Conservation (phyloP, 2,329 filamentous ascomycete genomes). For the Ceratocystis diversiconidia region DNA sequence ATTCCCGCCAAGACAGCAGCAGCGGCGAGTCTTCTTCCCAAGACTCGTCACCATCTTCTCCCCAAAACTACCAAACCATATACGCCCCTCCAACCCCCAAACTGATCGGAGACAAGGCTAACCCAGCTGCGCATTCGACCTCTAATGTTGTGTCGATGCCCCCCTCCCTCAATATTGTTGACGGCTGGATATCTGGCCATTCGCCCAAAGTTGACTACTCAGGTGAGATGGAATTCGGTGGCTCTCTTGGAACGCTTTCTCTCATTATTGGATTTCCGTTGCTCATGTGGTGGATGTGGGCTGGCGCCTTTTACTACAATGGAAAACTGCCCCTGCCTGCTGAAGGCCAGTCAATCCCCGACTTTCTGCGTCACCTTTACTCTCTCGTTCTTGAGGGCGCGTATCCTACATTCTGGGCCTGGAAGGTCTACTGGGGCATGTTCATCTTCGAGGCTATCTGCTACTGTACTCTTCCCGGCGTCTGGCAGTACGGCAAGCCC, state of each 20-base stretch:
- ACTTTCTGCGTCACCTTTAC: constrained; percentile 60
- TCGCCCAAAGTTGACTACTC: constrained; percentile 51
- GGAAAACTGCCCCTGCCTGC: constrained; percentile 60
- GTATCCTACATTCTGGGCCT: constrained; percentile 68
- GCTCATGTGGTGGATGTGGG: constrained; percentile 99
- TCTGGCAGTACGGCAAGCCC: constrained; percentile 78
- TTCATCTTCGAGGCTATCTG: constrained; percentile 70
- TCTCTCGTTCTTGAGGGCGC: constrained; percentile 68
- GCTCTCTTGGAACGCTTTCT: constrained; percentile 58
- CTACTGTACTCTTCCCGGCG: constrained; percentile 76
- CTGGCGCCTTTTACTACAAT: constrained; percentile 83
- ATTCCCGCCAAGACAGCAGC: neutral
- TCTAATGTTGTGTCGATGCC: constrained; percentile 22
- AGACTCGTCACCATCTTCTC: neutral
- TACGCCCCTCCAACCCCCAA: constrained; percentile 15
- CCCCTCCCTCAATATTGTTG: constrained; percentile 26
- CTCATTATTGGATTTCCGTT: constrained; percentile 92
- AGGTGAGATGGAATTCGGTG: constrained; percentile 70
- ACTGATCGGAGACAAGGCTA: constrained; percentile 15
- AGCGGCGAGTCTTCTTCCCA: constrained; percentile 17
- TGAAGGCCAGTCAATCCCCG: constrained; percentile 48
- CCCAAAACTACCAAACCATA: neutral
- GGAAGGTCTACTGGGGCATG: constrained; percentile 90
- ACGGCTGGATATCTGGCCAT: constrained; percentile 45
- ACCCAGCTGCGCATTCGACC: constrained; percentile 21